Evolutionary conservation across 2,329 filamentous ascomycete species (phyloP).

Genomic region (Talaromyces sp.): DNA sequence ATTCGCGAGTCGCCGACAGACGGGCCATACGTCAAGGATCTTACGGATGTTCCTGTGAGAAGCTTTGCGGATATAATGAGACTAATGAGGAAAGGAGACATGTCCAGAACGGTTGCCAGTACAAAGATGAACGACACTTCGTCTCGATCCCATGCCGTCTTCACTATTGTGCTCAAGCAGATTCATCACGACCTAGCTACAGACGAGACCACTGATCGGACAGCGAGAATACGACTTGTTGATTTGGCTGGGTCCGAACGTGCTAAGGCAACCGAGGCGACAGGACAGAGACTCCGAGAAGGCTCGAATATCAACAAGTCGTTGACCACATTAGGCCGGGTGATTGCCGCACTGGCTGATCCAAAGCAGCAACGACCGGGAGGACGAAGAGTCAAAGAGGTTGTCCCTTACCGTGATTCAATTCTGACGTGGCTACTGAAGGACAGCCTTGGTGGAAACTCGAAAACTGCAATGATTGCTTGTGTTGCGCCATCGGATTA

Average conservation of each 20-base stretch:
- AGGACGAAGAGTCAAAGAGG: constrained; percentile 60
- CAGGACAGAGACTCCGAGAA: constrained; percentile 81
- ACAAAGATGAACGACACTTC: constrained; percentile 99
- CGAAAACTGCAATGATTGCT: constrained; percentile 98
- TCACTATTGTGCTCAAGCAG: constrained; percentile 96
- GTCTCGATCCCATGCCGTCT: constrained; percentile 92
- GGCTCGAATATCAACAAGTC: constrained; percentile 99
- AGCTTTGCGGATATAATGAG: constrained; percentile 81
- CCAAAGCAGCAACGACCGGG: constrained; percentile 57
- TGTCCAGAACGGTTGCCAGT: constrained; percentile 79
- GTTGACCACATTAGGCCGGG: constrained; percentile 86
- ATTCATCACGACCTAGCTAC: constrained; percentile 96
- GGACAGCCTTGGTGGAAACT: constrained; percentile 92
- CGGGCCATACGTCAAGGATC: constrained; percentile 92
- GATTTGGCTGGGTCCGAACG: constrained; percentile 93
- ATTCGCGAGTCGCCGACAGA: constrained; percentile 93
- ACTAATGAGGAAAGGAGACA: constrained; percentile 84
- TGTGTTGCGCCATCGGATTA: constrained; percentile 95
- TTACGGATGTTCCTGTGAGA: constrained; percentile 88
- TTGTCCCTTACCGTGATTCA: constrained; percentile 91
- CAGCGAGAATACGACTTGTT: constrained; percentile 87
- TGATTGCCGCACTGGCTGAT: constrained; percentile 85
- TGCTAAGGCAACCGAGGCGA: constrained; percentile 92
- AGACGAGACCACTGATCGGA: constrained; percentile 95
- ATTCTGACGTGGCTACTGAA: constrained; percentile 82